A percentile compares a stretch with the other conserved stretches of the same genome.
Evolutionary conservation across 371 early-diverging fungal genomes (phyloP).

Genomic region (Rhizopus delemar): DNA sequence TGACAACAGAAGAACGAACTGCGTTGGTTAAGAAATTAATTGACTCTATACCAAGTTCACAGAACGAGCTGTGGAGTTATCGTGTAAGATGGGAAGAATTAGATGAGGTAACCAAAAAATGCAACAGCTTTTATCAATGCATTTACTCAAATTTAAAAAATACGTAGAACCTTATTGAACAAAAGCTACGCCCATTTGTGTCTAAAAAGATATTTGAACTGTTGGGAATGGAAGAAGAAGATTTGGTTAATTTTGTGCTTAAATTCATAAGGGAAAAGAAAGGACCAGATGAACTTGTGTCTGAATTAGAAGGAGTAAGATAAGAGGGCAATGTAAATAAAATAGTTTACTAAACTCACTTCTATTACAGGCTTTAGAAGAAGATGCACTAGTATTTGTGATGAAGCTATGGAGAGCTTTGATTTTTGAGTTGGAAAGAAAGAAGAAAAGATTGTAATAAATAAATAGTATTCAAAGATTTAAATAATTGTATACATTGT

Average conservation of each 20-base stretch:
- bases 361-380: conserved; percentile 69
- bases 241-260: conserved; percentile 70
- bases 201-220: conserved; percentile 78
- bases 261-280: conserved; percentile 59
- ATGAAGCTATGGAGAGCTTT: conserved; percentile 84
- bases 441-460: conserved; percentile 28
- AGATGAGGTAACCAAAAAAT: conserved; percentile 56
- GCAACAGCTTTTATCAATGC: too few relatives aligned
- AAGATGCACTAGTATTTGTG: conserved; percentile 80
- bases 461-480: neutral
- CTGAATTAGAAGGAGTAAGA: conserved; percentile 68
- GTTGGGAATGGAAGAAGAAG: conserved; percentile 73
- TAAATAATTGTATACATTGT: neutral
- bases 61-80: conserved; percentile 75
- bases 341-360: neutral
- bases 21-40: conserved; percentile 67
- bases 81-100: conserved; percentile 76
- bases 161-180: conserved; percentile 50
- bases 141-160: neutral
- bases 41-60: conserved; percentile 76
- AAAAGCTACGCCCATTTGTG: conserved; percentile 74
- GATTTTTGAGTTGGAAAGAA: conserved; percentile 83
- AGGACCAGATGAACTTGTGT: conserved; percentile 58
- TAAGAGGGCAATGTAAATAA: neutral
- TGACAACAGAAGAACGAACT: conserved; percentile 58